A percentile compares a stretch with the other conserved stretches of the same genome.
Evolutionary conservation across 2,329 filamentous ascomycete genomes (phyloP).

Genomic region (Aspergillus melleus): DNA sequence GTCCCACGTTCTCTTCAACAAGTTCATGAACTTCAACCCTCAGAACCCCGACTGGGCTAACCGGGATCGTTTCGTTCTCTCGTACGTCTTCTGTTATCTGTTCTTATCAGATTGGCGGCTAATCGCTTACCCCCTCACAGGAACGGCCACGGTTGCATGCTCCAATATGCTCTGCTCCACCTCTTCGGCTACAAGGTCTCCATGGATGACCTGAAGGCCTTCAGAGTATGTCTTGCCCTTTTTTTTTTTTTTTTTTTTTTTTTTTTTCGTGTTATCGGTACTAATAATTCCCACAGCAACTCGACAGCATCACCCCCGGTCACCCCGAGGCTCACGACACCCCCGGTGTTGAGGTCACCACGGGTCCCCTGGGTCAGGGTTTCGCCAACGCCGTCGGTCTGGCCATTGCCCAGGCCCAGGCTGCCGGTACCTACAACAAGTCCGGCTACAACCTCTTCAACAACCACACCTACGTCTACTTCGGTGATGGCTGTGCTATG

Average conservation of each 20-base stretch:
- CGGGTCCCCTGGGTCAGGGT: constrained; percentile 95
- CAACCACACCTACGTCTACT: constrained; percentile 97
- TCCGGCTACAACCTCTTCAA: constrained; percentile 85
- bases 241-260: background rate
- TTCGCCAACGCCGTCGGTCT: constrained; percentile 97
- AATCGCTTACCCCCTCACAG: constrained; percentile 49
- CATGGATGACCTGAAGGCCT: constrained; percentile 90
- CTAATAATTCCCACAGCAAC: constrained; percentile 48
- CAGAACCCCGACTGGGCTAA: constrained; percentile 98
- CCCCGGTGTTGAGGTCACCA: constrained; percentile 95
- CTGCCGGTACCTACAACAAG: constrained; percentile 92
- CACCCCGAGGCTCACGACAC: constrained; percentile 97
- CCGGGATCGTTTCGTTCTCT: constrained; percentile 97
- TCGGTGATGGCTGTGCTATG: constrained; percentile 98
- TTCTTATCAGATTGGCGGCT: background rate
- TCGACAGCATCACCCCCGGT: constrained; percentile 84
- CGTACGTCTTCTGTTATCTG: constrained; percentile 63
- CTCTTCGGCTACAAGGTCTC: constrained; percentile 86
- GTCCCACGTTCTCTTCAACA: constrained; percentile 96
- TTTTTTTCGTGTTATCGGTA: no score
- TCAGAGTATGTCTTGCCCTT: constrained; percentile 70
- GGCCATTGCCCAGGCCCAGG: constrained; percentile 93
- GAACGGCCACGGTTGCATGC: constrained; percentile 99
- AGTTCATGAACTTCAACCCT: constrained; percentile 99
- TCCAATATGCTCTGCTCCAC: constrained; percentile 97